These are phyloP conservation scores for Boletellus deceptivus DNA, from an alignment of 1,284 basidiomycete genomes.

Conservation along the genomic window DNA sequence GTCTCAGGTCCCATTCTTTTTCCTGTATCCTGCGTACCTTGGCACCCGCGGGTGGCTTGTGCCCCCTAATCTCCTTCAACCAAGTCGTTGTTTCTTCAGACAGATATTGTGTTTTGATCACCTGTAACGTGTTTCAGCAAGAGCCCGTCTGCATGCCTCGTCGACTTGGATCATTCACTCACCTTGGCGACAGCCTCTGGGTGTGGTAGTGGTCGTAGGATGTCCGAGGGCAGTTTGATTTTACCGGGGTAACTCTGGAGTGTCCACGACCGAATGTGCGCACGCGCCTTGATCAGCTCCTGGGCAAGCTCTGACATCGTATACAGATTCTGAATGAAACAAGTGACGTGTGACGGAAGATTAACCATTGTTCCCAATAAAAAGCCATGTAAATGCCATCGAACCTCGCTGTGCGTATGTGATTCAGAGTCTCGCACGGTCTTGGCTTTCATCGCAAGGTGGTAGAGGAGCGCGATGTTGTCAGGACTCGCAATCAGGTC, in stretches of 20 bases:
- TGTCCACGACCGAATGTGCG: constrained; percentile 70
- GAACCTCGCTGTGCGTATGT: constrained; percentile 65
- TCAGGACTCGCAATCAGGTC: constrained; percentile 72
- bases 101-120: constrained; percentile 63
- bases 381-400: constrained; percentile 10
- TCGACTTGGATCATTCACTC: background rate
- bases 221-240: constrained; percentile 79
- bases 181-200: constrained; percentile 65
- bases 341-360: background rate
- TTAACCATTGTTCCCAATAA: background rate
- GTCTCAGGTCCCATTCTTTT: background rate
- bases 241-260: constrained; percentile 80
- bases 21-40: constrained; percentile 18
- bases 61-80: constrained; percentile 43
- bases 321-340: constrained; percentile 86
- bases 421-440: constrained; percentile 78
- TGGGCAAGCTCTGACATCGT: constrained; percentile 88
- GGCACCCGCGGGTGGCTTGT: constrained; percentile 16
- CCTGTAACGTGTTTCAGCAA: constrained; percentile 38
- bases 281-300: constrained; percentile 75
- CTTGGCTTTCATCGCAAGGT: constrained; percentile 83
- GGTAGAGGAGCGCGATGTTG: constrained; percentile 81
- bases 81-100: constrained; percentile 56
- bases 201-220: constrained; percentile 67
- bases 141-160: background rate